A percentile compares a stretch with the other conserved stretches of the same genome.
phyloP scores from a whole-genome alignment of 257 asterid species.

The Dorcoceras hygrometricum region DNA sequence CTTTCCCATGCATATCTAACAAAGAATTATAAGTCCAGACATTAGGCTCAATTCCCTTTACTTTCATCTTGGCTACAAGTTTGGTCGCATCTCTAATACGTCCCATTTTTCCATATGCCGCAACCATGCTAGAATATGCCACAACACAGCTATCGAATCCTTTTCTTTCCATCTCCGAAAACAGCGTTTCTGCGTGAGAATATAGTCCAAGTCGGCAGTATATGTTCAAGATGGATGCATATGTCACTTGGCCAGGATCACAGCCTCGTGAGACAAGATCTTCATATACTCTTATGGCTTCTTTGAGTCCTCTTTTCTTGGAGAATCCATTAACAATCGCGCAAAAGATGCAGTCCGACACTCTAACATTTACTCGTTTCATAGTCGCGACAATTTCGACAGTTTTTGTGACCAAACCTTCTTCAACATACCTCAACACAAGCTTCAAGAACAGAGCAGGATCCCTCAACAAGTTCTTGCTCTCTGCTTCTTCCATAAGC shows the following conservation, averaged over 20 bases:
- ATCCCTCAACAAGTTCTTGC: constrained; percentile 70
- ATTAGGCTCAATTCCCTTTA: constrained; percentile 70
- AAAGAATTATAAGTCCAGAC: constrained; percentile 91
- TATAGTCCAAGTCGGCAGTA: constrained; percentile 59
- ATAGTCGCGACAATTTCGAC: constrained; percentile 46
- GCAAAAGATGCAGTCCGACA: constrained; percentile 84
- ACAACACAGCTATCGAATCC: constrained; percentile 76
- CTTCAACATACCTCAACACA: constrained; percentile 52
- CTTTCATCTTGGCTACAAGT: constrained; percentile 84
- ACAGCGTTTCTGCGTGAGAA: constrained; percentile 55
- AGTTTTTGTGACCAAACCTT: constrained; percentile 61
- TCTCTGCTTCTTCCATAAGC: constrained; percentile 68
- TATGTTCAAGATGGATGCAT: constrained; percentile 56
- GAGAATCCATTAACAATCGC: constrained; percentile 77
- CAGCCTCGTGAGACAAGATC: constrained; percentile 45
- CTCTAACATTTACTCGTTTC: constrained; percentile 56
- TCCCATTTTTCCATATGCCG: constrained; percentile 72
- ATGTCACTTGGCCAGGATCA: constrained; percentile 94
- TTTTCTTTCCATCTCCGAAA: constrained; percentile 57
- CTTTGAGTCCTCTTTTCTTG: constrained; percentile 46
- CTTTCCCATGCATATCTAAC: constrained; percentile 68
- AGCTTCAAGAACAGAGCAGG: constrained; percentile 78
- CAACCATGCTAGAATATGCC: constrained; percentile 79
- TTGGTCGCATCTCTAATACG: constrained; percentile 57
- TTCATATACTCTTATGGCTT: constrained; percentile 55